Base-by-base conservation (phyloP, 805 yeast species). In the Starmera amethionina region DNA sequence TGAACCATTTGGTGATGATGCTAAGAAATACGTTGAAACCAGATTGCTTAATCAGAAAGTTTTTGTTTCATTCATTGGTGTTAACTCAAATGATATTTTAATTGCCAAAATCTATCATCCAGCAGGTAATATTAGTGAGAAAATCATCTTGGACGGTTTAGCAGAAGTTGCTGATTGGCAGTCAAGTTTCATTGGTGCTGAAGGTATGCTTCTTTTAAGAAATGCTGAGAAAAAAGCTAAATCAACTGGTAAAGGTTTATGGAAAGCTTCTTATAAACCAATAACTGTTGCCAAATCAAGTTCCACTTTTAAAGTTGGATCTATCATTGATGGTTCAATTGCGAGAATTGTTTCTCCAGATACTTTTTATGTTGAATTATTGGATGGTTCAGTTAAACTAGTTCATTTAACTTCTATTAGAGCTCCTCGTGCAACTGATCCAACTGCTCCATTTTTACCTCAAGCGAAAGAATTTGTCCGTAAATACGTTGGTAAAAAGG, bases 81-180 rank as follows among this genome's bases (percentile, higher is more conserved):
- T 70, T 46, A 72, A 72, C 34, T 72, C 79, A 39, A 60, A 69
- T n/a, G 85, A 83, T 10, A 71, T 77, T 25, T 72, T 80, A 8
- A 64, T 80, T 40, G 83, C 70, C 15, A 62, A 72, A 37, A 58
- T 85, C 31, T 54, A 66, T 41, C 90, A 83, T 53, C 86, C 94
- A 29, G 82, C 83, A 5, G 95, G 95, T 14, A 78, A 79, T 45
- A 78, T 85, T 50, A 76, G 82, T 42, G 82, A 77, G 47, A 73
- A 75, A 46, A 63, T 86, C 42, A 67, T 86, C 43, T 75, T 72
- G 42, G 68, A 67, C 41, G 96, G 96, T 10, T 67, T 80, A 28
- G 95, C 82, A 11, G 79, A 77, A 47, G 77, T 85, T 37, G 73
- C 78, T 22, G 95, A 86, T 56, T 80, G 90, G 87, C 95, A 87